phyloP scores from a whole-genome alignment of 768 basidiomycete species.

The Auricularia heimuer region DNA sequence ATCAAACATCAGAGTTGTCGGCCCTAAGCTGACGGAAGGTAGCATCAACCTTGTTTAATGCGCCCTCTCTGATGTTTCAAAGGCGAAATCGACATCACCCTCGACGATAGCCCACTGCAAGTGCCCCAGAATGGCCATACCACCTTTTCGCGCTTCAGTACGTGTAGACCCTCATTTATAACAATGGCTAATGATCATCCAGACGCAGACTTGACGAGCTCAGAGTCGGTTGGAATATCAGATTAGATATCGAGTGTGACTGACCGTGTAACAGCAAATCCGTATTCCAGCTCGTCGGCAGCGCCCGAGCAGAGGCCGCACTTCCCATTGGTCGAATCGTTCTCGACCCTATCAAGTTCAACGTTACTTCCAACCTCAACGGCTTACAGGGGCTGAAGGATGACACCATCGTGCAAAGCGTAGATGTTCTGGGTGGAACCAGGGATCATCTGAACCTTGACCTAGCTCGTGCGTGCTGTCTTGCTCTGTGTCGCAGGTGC shows the following conservation, averaged over 20 bases:
- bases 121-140: slow-evolving; percentile 38
- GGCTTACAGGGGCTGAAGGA: slow-evolving; percentile 55
- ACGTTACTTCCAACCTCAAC: slow-evolving; percentile 49
- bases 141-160: slow-evolving; percentile 52
- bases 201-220: slow-evolving; percentile 51
- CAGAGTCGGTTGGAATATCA: slow-evolving; percentile 11
- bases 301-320: slow-evolving; percentile 49
- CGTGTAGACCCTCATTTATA: slow-evolving; percentile 12
- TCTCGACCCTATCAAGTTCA: slow-evolving; percentile 62
- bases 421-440: slow-evolving; percentile 61
- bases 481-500: neutral
- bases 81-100: slow-evolving; percentile 56
- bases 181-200: slow-evolving; percentile 3
- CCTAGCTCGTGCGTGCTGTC: slow-evolving; percentile 38
- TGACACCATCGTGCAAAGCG: slow-evolving; percentile 41
- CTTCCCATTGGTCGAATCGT: slow-evolving; percentile 55
- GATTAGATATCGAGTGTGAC: neutral
- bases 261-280: slow-evolving; percentile 10
- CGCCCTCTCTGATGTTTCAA: slow-evolving; percentile 41
- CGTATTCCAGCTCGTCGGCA: slow-evolving; percentile 49
- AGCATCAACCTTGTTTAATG: slow-evolving; percentile 46
- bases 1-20: slow-evolving; percentile 46
- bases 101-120: slow-evolving; percentile 42
- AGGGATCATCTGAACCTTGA: slow-evolving; percentile 45
- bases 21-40: slow-evolving; percentile 47